Conservation (phyloP, 2,329 filamentous ascomycete genomes). For the Fusarium caatingaense region DNA sequence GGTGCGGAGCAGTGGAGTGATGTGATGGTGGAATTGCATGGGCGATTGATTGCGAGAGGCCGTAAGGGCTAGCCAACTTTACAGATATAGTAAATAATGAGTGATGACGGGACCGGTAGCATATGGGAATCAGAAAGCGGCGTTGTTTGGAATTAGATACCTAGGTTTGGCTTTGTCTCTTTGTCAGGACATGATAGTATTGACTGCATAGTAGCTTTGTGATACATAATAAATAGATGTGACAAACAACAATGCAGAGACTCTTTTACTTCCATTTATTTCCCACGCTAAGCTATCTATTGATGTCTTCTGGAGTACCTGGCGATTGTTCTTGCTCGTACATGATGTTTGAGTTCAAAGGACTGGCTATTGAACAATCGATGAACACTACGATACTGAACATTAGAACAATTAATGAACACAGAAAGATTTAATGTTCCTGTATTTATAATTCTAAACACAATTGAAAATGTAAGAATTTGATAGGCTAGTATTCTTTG, state of each 20-base stretch:
- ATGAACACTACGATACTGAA: too few species aligned
- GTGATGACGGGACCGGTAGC: conserved; percentile 44
- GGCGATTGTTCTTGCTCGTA: neutral
- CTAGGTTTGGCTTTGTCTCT: conserved; percentile 33
- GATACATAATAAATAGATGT: conserved; percentile 17
- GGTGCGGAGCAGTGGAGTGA: conserved; percentile 63
- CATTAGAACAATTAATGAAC: neutral
- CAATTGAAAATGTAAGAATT: neutral
- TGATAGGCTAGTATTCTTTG: neutral
- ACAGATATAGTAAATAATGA: conserved; percentile 38
- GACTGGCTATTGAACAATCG: neutral
- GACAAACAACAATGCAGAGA: neutral
- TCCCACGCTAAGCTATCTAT: neutral
- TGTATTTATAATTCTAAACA: neutral
- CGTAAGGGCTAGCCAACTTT: conserved; percentile 55
- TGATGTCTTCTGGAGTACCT: neutral
- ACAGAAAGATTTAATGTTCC: neutral
- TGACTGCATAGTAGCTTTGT: conserved; percentile 14
- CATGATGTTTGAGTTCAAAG: neutral
- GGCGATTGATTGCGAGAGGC: conserved; percentile 66
- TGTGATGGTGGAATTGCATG: conserved; percentile 66
- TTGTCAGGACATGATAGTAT: conserved; percentile 13
- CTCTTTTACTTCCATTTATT: neutral
- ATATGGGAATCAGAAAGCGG: conserved; percentile 28
- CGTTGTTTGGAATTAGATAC: conserved; percentile 44